Percentiles rank a stretch among this genome's conserved stretches.
These are phyloP conservation scores for Hexamita inflata DNA, from an alignment of 208 protist genomes.

Conservation along the genomic window DNA sequence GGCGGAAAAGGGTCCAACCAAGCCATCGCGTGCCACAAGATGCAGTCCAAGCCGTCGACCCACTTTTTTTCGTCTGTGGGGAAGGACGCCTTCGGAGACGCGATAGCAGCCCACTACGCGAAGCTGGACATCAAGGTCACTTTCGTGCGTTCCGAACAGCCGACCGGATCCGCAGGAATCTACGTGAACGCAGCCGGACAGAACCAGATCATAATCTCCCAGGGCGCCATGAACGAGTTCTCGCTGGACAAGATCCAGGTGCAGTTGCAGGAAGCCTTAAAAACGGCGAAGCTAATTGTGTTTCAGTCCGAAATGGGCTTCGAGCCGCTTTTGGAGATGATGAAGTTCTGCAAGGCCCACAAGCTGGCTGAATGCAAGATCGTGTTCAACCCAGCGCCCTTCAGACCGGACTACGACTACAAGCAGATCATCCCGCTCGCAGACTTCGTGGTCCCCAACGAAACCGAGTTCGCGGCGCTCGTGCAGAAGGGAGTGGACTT, in stretches of 20 bases:
- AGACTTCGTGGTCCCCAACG: constrained; percentile 13
- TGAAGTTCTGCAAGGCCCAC: background rate
- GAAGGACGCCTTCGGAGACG: constrained; percentile 7
- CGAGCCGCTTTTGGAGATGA: background rate
- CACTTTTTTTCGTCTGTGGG: constrained; percentile 9
- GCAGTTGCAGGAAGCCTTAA: background rate
- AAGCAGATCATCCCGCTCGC: background rate
- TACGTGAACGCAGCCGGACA: background rate
- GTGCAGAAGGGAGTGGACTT: background rate
- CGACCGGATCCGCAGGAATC: constrained; percentile 14
- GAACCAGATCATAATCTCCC: background rate
- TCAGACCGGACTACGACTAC: background rate
- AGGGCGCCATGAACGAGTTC: constrained; percentile 7
- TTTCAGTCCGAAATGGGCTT: background rate
- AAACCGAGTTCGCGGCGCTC: background rate
- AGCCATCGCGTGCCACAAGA: background rate
- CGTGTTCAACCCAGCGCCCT: constrained; percentile 20
- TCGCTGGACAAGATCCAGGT: background rate
- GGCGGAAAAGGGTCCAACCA: constrained; percentile 26
- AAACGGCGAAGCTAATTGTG: background rate
- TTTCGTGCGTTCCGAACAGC: background rate
- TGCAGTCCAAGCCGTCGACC: too few relatives aligned
- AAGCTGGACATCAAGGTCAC: background rate
- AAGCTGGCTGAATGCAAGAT: background rate
- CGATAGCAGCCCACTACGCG: background rate